These are phyloP conservation scores for Saccharum hybrid DNA, from an alignment of 202 grass and related monocot species.

Conservation along the genomic window DNA sequence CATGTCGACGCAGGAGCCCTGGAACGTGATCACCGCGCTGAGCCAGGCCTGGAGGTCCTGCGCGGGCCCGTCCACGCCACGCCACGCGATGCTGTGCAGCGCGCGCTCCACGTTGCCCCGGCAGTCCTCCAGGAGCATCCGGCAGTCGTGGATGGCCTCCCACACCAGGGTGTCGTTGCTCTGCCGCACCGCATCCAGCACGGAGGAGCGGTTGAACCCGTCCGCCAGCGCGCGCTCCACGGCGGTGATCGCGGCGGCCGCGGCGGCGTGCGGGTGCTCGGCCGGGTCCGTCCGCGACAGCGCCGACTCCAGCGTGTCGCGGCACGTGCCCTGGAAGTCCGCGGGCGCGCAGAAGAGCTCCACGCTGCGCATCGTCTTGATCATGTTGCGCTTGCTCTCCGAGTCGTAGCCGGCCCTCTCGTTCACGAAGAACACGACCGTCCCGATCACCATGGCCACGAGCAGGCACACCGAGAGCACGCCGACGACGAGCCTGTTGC, in stretches of 20 bases:
- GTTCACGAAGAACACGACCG: slow-evolving; percentile 44
- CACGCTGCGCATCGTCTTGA: slow-evolving; percentile 62
- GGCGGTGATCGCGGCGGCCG: slow-evolving; percentile 56
- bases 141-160: slow-evolving; percentile 70
- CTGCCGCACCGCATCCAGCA: slow-evolving; percentile 54
- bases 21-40: slow-evolving; percentile 83
- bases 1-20: slow-evolving; percentile 82
- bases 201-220: slow-evolving; percentile 56
- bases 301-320: slow-evolving; percentile 53
- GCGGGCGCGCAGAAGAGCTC: slow-evolving; percentile 77
- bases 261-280: slow-evolving; percentile 61
- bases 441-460: slow-evolving; percentile 56
- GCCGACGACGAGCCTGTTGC: slow-evolving; percentile 53
- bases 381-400: slow-evolving; percentile 41
- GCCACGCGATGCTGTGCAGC: slow-evolving; percentile 46
- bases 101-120: slow-evolving; percentile 55
- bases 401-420: slow-evolving; percentile 24
- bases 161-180: slow-evolving; percentile 62
- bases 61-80: slow-evolving; percentile 52
- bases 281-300: slow-evolving; percentile 36
- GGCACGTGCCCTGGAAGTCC: slow-evolving; percentile 70
- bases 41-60: slow-evolving; percentile 75
- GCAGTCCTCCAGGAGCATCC: slow-evolving; percentile 66
- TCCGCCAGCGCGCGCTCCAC: slow-evolving; percentile 42
- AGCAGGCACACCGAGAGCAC: slow-evolving; percentile 53